Evolutionary conservation across 768 basidiomycete genomes (phyloP), one percentile per base, ranked within the genome.

Genomic region (Cystoderma amianthinum): DNA sequence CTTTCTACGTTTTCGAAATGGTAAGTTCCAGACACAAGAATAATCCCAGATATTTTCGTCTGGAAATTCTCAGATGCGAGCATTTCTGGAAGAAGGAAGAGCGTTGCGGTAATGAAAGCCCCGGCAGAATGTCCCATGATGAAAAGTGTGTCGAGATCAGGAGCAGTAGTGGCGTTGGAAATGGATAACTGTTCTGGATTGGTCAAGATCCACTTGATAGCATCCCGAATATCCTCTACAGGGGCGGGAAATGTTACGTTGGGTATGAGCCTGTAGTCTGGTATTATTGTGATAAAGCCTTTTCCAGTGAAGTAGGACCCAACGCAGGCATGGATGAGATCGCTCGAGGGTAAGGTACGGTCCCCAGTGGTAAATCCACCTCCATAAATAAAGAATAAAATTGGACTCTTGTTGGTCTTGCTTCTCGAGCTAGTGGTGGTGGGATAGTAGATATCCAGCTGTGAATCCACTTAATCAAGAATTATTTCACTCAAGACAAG

Each of bases 361-460:
- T 64, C 61, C 1, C 82, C 82, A 0, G 56, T 53, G 45, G 60
- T 59, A 52, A 80, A 82, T 2, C 82, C 80, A 2, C 83, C 83
- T 1, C 83, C 83, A 45, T 86, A 85, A 32, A 77, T 45, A 57
- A 74, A 84, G 56, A 85, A 72, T 18, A 85, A 58, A 16, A 84
- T 61, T 0, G 78, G 77, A 39, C 57, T 60, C 40, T 54, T 52
- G 17, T 50, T 50, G 16, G 43, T 41, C 4, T 53, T 49, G n/a
- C n/a, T n/a, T n/a, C n/a, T n/a, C n/a, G n/a, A n/a, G n/a, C n/a
- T n/a, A n/a, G n/a, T n/a, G 10, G 52, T 44, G 3, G 54, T 24
- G 0, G 78, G 82, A 49, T 80, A 84, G 54, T 84, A 86, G 0
- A 84, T 63, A 48, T 85, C 83, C 22, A 85, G 69, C 81, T 85